Evolutionary conservation across 257 asterid genomes (phyloP).

Genomic region (Primulina tabacum): DNA sequence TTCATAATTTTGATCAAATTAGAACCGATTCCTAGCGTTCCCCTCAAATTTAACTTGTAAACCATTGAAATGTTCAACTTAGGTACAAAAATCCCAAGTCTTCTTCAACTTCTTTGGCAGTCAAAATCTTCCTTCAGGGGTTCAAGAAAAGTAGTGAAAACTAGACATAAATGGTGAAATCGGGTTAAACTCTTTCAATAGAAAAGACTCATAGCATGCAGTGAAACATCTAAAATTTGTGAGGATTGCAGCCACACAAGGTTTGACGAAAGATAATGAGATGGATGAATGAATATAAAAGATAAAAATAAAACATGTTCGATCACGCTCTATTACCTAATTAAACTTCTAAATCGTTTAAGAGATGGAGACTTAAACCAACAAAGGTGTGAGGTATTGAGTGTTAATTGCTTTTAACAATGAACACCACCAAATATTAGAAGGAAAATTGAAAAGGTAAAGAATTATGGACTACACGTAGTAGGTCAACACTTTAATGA

Average conservation of each 20-base stretch:
- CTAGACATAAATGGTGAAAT: not conserved
- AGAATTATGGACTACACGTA: constrained; percentile 31
- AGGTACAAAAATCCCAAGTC: not conserved
- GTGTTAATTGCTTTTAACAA: not conserved
- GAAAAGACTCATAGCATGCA: not conserved
- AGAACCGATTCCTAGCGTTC: not conserved
- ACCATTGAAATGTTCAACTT: not conserved
- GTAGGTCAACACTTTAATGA: constrained; percentile 23
- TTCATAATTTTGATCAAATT: not conserved
- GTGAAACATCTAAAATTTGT: no score
- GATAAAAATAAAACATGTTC: not conserved
- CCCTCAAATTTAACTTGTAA: not conserved
- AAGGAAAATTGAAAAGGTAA: constrained; percentile 17
- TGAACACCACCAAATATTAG: constrained; percentile 19
- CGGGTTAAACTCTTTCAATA: not conserved
- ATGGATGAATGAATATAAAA: not conserved
- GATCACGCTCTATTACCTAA: not conserved
- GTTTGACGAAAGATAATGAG: not conserved
- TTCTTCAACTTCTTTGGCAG: not conserved
- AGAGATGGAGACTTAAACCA: no score
- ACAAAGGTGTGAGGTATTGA: not conserved
- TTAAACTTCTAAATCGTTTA: not conserved
- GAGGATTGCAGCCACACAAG: not conserved
- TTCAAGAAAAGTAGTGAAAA: not conserved
- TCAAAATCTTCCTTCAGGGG: not conserved